A percentile compares a stretch with the other conserved stretches of the same genome.
Evolutionary conservation across 202 grass and related monocot species (phyloP).

Genomic region (Zizania palustris): DNA sequence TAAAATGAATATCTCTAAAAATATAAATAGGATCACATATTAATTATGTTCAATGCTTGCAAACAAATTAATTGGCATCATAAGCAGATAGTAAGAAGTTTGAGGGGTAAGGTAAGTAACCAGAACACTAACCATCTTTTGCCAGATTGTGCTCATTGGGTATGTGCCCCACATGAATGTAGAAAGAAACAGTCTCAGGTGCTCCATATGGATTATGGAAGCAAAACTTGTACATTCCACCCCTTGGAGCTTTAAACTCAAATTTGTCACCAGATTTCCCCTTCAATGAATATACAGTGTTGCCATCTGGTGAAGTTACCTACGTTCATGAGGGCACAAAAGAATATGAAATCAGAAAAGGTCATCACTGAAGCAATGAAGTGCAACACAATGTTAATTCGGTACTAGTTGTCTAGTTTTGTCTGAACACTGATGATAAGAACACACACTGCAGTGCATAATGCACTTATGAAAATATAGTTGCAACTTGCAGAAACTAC

Average conservation of each 20-base stretch:
- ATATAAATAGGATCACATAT: constrained; percentile 7
- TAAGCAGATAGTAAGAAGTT: constrained; percentile 6
- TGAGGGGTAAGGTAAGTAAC: constrained; percentile 31
- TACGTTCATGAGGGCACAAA: constrained; percentile 32
- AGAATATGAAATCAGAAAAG: constrained; percentile 9
- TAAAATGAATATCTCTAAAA: constrained; percentile 10
- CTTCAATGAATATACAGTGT: constrained; percentile 72
- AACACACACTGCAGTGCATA: neutral
- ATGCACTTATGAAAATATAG: neutral
- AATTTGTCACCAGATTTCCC: constrained; percentile 98
- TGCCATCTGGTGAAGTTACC: constrained; percentile 85
- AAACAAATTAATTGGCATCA: neutral
- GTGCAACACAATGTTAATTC: constrained; percentile 12
- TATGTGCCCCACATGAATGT: constrained; percentile 98
- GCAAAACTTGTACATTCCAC: constrained; percentile 99
- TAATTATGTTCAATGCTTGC: neutral
- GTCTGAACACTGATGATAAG: neutral
- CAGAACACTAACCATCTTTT: constrained; percentile 81
- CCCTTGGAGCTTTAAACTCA: constrained; percentile 92
- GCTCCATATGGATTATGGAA: constrained; percentile 93
- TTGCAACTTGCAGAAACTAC: neutral
- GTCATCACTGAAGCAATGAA: neutral
- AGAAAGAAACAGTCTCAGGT: constrained; percentile 97
- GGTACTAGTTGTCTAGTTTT: neutral
- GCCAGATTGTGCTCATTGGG: constrained; percentile 96